Evolutionary conservation across 1,284 basidiomycete genomes (phyloP), one percentile per base, ranked within the genome.

Genomic region (Phellopilus nigrolimitatus): DNA sequence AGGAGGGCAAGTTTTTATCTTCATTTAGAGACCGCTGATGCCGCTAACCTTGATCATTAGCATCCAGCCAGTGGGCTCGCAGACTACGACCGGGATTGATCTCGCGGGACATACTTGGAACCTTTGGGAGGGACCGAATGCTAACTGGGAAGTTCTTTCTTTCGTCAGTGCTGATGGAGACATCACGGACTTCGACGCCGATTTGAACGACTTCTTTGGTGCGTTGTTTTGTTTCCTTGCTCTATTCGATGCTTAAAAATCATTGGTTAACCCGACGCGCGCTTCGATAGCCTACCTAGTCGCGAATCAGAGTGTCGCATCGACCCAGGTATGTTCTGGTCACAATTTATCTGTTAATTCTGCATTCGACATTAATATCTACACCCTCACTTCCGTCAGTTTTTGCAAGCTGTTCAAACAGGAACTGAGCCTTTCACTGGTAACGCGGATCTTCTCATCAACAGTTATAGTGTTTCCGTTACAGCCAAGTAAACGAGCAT

Each of bases 171-270:
- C 69, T 4, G 57, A 64, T 7, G 75, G 72, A 0, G 64, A 80
- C 57, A 71, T 81, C 64, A 75, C 65, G 42, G 62, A 71, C 60
- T 82, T 81, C 68, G 69, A 63, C 53, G 75, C 64, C n/a, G 77
- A 81, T 57, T 63, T 82, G 59, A 77, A 75, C 39, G 71, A 66
- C 30, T 80, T 81, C 66, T 80, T 81, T 65, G 59, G 79, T 79
- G 53, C 53, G 71, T 61, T 15, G 39, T 28, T 27, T 10, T 36
- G 24, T 38, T 19, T 10, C 24, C n/a, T 13, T 40, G n/a, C n/a
- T n/a, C n/a, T n/a, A n/a, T 19, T 21, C 24, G n/a, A n/a, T n/a
- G n/a, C n/a, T n/a, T n/a, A n/a, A n/a, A n/a, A 19, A 28, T 33
- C 36, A 37, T n/a, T 6, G 13, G 13, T 17, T 34, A 28, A 30